Conservation (phyloP, 2,329 filamentous ascomycete species). For the Trichoderma oligosporum region DNA sequence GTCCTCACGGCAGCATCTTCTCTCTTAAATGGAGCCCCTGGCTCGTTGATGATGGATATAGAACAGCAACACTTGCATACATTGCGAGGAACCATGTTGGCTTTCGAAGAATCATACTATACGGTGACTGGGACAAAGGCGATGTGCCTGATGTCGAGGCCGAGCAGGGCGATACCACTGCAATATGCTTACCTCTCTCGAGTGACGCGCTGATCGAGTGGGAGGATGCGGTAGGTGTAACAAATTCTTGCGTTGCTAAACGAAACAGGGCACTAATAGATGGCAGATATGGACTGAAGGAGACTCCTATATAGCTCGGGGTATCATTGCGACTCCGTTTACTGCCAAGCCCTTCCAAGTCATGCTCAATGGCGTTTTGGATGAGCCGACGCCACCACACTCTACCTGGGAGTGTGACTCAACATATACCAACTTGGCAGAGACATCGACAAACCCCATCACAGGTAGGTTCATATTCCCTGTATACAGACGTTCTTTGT, state of each 20-base stretch:
- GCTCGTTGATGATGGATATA: slow-evolving; percentile 35
- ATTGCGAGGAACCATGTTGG: slow-evolving; percentile 51
- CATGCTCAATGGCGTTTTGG: slow-evolving; percentile 33
- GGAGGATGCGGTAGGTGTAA: slow-evolving; percentile 45
- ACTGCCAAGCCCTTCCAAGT: slow-evolving; percentile 50
- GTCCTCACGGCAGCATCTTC: slow-evolving; percentile 47
- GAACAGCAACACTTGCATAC: slow-evolving; percentile 48
- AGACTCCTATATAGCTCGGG: slow-evolving; percentile 43
- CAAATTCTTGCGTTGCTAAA: neutral
- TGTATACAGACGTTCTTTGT: neutral
- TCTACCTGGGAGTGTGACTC: slow-evolving; percentile 44
- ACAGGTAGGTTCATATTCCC: slow-evolving; percentile 19
- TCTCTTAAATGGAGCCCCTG: slow-evolving; percentile 55
- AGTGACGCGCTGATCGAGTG: slow-evolving; percentile 54
- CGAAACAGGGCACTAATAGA: slow-evolving; percentile 17
- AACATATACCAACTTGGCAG: slow-evolving; percentile 38
- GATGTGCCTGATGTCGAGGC: slow-evolving; percentile 38
- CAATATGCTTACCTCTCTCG: slow-evolving; percentile 49
- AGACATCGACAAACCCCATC: slow-evolving; percentile 33
- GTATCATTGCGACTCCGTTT: slow-evolving; percentile 52
- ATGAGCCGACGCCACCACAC: slow-evolving; percentile 34
- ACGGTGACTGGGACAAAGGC: slow-evolving; percentile 34
- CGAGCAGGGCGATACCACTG: slow-evolving; percentile 40
- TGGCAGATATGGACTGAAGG: slow-evolving; percentile 42
- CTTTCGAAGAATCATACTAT: slow-evolving; percentile 48